Evolutionary conservation across 2,329 filamentous ascomycete species (phyloP), one percentile per base, ranked within the genome.

Genomic region (Exophiala bonariae): DNA sequence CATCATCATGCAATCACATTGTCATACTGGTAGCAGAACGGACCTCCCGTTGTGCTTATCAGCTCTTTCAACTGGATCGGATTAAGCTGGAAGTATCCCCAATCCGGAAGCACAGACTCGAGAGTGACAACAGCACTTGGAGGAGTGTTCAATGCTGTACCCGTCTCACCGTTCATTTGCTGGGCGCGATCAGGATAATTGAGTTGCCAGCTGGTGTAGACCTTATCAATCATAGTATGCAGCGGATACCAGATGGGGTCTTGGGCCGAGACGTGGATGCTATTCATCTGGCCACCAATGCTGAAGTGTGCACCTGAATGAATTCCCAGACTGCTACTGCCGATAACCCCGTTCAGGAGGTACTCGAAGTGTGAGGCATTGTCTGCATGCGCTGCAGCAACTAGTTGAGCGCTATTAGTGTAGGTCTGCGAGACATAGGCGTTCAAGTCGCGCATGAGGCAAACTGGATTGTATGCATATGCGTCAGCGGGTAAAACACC

Each of bases 21-120:
- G 18, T 60, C 58, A 31, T 60, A 60, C 20, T 50, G 47, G 22
- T 60, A 60, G 41, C 58, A 60, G 41, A 59, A 60, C 17, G 58
- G 58, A 9, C 58, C 58, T 5, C 33, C 52, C 4, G 57, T 60
- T 13, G 53, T 60, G 41, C 39, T 54, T 19, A 60, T 44, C 42
- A 60, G 20, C n/a, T 59, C 51, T 19, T 36, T 39, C n/a, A 60
- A 54, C 20, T 44, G 33, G 37, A 57, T 54, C 9, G 44, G 39
- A 10, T 20, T 38, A 20, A 43, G 20, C 23, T 55, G 48, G 39
- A 59, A 54, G 41, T 58, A 55, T 11, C 57, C 56, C 57, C 54
- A 57, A 31, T 57, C 56, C 1, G 57, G 57, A 23, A 52, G 41
- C 13, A 53, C 35, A 4, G 42, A 42, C 33, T 57, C 53, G 7